Evolutionary conservation across 495 filamentous ascomycete genomes (phyloP).

Genomic region (Elaphomyces granulatus): DNA sequence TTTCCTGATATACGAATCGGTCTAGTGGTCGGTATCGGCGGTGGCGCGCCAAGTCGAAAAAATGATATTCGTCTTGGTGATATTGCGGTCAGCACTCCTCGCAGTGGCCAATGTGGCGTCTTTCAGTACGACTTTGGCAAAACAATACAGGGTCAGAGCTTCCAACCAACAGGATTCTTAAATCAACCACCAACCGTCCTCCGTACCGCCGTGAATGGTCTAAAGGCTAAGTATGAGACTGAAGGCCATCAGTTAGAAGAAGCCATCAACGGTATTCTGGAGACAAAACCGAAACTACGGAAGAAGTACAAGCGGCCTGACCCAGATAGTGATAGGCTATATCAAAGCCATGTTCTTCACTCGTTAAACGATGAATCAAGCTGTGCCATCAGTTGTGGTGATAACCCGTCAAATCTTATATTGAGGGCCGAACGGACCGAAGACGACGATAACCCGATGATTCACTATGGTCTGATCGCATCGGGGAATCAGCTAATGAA

Average conservation of each 20-base stretch:
- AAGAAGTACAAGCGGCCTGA: slow-evolving; percentile 13
- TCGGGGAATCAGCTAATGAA: slow-evolving; percentile 17
- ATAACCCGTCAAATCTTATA: no score
- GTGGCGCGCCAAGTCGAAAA: no score
- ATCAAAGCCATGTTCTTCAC: slow-evolving; percentile 1
- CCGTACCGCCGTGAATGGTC: slow-evolving; percentile 4
- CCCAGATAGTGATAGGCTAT: slow-evolving; percentile 16
- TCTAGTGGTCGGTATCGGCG: slow-evolving; percentile 34
- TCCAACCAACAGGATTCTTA: slow-evolving; percentile 4
- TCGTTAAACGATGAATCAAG: no score
- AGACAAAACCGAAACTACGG: slow-evolving; percentile 9
- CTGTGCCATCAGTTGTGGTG: no score
- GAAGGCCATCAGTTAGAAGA: slow-evolving; percentile 3
- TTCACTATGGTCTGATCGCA: slow-evolving; percentile 19
- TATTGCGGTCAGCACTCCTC: slow-evolving; percentile 7
- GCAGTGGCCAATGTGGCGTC: slow-evolving; percentile 6
- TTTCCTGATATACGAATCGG: slow-evolving; percentile 30
- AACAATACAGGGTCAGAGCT: slow-evolving; percentile 2
- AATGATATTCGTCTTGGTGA: slow-evolving; percentile 8
- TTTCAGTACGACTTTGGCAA: slow-evolving; percentile 8
- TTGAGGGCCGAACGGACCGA: neutral
- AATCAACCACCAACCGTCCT: slow-evolving; percentile 11
- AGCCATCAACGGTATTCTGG: slow-evolving; percentile 6
- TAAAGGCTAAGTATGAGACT: slow-evolving; percentile 1
- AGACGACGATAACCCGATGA: slow-evolving; percentile 4